Conservation (phyloP, 2,329 filamentous ascomycete species). For the Eurotiales sp. region DNA sequence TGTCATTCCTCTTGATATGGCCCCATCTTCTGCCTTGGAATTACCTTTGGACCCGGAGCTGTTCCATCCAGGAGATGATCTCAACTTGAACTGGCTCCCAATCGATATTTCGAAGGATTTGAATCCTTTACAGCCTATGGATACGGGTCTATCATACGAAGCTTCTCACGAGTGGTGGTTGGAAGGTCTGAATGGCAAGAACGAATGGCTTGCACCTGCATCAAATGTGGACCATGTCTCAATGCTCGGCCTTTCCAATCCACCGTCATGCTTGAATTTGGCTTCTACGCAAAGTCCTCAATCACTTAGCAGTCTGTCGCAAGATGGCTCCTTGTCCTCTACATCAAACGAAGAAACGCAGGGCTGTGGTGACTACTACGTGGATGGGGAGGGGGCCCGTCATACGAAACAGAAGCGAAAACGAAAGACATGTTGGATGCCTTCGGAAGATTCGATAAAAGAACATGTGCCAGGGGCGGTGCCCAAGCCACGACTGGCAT, state of each 20-base stretch:
- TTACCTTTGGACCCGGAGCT: conserved; percentile 25
- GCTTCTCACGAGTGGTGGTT: conserved; percentile 18
- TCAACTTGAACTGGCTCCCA: conserved; percentile 37
- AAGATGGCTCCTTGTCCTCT: conserved; percentile 22
- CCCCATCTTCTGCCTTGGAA: conserved; percentile 18
- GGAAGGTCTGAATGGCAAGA: conserved; percentile 19
- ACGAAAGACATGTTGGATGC: conserved; percentile 16
- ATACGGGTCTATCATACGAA: conserved; percentile 17
- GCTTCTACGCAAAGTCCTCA: conserved; percentile 20
- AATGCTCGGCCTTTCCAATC: conserved; percentile 19
- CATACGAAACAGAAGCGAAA: conserved; percentile 26
- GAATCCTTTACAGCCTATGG: conserved; percentile 15
- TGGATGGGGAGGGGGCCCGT: conserved; percentile 25
- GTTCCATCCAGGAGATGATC: conserved; percentile 25
- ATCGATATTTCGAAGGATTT: conserved; percentile 25
- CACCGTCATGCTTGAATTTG: conserved; percentile 18
- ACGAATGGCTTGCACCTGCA: conserved; percentile 27
- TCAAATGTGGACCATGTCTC: conserved; percentile 17
- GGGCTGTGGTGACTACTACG: conserved; percentile 25
- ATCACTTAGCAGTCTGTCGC: conserved; percentile 19
- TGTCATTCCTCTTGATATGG: conserved; percentile 19
- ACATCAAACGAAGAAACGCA: conserved; percentile 20
- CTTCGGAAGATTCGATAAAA: conserved; percentile 9
- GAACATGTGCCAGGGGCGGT: background rate
- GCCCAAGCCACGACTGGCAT: conserved; percentile 5